Conservation (phyloP, 2,329 filamentous ascomycete genomes). For the Fusarium pseudoanthophilum region DNA sequence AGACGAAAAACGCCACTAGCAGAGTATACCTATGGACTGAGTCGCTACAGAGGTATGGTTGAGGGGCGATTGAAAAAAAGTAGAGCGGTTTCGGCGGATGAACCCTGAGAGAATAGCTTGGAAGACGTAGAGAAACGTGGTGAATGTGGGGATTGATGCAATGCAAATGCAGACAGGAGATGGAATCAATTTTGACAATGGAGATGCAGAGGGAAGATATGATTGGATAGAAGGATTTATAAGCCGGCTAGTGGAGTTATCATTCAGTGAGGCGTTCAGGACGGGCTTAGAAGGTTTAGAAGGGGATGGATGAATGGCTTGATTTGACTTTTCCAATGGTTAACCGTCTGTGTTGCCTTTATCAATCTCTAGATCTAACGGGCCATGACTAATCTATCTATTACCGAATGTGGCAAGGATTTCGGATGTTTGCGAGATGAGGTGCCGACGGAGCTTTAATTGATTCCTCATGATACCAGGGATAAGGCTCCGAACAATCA, state of each 20-base stretch:
- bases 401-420: background rate
- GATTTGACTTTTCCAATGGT: background rate
- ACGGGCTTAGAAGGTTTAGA: constrained; percentile 10
- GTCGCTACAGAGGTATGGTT: background rate
- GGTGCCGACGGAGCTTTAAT: constrained; percentile 2
- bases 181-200: constrained; percentile 35
- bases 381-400: constrained; percentile 15
- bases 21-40: background rate
- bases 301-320: constrained; percentile 7
- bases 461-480: constrained; percentile 37
- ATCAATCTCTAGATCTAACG: constrained; percentile 28
- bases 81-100: constrained; percentile 32
- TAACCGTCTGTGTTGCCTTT: constrained; percentile 2
- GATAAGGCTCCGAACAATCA: background rate
- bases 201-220: background rate
- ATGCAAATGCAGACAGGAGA: constrained; percentile 15
- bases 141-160: constrained; percentile 19
- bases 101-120: constrained; percentile 12
- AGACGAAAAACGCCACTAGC: constrained; percentile 17
- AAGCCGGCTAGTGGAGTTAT: constrained; percentile 18
- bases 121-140: constrained; percentile 4
- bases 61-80: constrained; percentile 29
- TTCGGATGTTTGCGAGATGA: background rate
- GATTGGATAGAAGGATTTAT: constrained; percentile 31
- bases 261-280: background rate